These are phyloP conservation scores for Closterium sp. DNA, from an alignment of 139 green algal species.

Conservation along the genomic window DNA sequence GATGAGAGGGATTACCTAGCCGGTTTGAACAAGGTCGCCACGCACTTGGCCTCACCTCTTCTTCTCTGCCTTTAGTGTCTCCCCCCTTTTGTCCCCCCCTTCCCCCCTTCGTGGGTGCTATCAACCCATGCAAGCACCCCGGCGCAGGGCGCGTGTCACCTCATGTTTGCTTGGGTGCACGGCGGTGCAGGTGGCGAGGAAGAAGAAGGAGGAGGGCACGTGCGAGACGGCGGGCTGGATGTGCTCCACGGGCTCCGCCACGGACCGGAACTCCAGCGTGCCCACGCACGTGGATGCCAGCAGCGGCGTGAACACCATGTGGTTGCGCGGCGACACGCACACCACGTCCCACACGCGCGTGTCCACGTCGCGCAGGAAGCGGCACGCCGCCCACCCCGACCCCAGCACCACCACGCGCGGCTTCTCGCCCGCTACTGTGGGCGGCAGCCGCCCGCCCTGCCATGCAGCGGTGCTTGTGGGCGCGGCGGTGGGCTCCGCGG, in stretches of 20 bases:
- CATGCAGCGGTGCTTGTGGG: not conserved
- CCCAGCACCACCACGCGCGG: conserved; percentile 80
- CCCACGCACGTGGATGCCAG: conserved; percentile 76
- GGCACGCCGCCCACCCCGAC: conserved; percentile 81
- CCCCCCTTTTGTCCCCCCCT: no score
- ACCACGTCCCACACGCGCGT: conserved; percentile 73
- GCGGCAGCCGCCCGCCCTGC: not conserved
- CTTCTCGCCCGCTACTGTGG: conserved; percentile 10
- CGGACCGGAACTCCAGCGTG: conserved; percentile 74
- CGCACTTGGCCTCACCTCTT: no score
- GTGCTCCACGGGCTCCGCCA: conserved; percentile 67
- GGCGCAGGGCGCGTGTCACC: no score
- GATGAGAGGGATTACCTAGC: no score
- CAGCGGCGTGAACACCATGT: conserved; percentile 97
- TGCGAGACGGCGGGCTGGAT: conserved; percentile 66
- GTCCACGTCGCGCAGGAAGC: conserved; percentile 74
- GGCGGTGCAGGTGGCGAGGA: not conserved
- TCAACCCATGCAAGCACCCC: no score
- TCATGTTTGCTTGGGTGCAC: no score
- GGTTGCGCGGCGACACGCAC: conserved; percentile 86
- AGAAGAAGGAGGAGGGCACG: conserved; percentile 43
- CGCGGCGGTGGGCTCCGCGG: not conserved
- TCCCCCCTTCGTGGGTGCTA: no score
- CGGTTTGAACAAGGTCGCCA: no score
- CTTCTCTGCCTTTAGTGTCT: no score